Evolutionary conservation across 2,329 filamentous ascomycete species (phyloP).

Genomic region (Fusarium falciforme): DNA sequence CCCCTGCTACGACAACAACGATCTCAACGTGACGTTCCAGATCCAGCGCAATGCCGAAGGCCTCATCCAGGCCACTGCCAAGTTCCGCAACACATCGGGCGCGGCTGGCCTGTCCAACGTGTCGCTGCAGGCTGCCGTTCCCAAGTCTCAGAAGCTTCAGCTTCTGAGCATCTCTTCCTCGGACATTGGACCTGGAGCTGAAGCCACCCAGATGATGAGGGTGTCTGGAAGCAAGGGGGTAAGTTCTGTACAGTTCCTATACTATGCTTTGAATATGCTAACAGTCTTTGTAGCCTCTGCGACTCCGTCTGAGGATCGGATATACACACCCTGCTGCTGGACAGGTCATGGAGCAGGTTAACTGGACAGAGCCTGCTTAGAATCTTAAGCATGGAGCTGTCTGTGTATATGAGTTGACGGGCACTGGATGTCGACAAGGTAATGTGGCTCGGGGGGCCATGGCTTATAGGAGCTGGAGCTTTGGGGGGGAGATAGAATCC

Average conservation of each 20-base stretch:
- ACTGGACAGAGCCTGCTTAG: constrained; percentile 86
- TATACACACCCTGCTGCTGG: constrained; percentile 78
- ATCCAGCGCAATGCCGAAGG: constrained; percentile 85
- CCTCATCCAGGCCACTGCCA: constrained; percentile 82
- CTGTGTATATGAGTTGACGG: constrained; percentile 4
- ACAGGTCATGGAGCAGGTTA: constrained; percentile 89
- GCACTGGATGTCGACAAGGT: constrained; percentile 21
- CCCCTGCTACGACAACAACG: constrained; percentile 87
- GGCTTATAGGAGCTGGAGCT: constrained; percentile 29
- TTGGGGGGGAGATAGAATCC: constrained; percentile 40
- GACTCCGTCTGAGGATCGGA: constrained; percentile 85
- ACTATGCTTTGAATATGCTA: neutral
- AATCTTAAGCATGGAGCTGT: neutral
- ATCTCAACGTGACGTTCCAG: constrained; percentile 82
- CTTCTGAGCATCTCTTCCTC: constrained; percentile 87
- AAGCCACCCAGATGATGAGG: constrained; percentile 92
- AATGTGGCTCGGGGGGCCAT: constrained; percentile 28
- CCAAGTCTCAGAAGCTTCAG: constrained; percentile 95
- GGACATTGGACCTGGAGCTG: constrained; percentile 79
- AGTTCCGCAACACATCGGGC: constrained; percentile 82
- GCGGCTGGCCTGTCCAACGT: constrained; percentile 77
- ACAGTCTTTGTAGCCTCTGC: constrained; percentile 71
- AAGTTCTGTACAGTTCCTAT: constrained; percentile 60
- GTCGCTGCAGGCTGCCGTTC: constrained; percentile 92
- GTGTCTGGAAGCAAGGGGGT: constrained; percentile 88